A percentile compares a stretch with the other conserved stretches of the same genome.
phyloP scores from a whole-genome alignment of 2,329 filamentous ascomycete genomes.

The Beauveria pseudobassiana region DNA sequence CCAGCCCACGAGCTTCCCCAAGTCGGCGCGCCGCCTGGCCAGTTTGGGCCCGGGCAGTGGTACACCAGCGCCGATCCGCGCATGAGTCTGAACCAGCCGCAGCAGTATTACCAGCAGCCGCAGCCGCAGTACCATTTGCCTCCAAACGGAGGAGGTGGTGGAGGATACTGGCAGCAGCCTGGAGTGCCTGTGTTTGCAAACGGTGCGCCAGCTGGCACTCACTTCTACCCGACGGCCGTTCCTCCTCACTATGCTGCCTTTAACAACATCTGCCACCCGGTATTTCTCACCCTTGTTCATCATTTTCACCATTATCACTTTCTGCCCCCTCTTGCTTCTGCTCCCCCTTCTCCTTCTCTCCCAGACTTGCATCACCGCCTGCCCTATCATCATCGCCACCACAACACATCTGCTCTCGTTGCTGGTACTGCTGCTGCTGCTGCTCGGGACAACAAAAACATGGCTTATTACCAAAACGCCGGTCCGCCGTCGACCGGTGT shows the following conservation, averaged over 20 bases:
- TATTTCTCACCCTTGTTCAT: slow-evolving; percentile 6
- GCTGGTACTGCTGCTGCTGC: slow-evolving; percentile 14
- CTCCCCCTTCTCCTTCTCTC: neutral
- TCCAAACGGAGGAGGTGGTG: slow-evolving; percentile 1
- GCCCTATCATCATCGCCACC: slow-evolving; percentile 11
- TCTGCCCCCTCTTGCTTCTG: neutral
- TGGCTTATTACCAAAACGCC: slow-evolving; percentile 36
- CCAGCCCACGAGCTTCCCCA: slow-evolving; percentile 10
- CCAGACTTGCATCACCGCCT: neutral
- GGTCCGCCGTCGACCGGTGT: slow-evolving; percentile 35
- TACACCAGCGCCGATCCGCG: slow-evolving; percentile 9
- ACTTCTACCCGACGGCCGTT: slow-evolving; percentile 3
- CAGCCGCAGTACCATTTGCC: slow-evolving; percentile 1
- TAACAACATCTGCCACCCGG: slow-evolving; percentile 9
- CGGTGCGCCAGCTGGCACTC: slow-evolving; percentile 8
- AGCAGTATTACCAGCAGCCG: slow-evolving; percentile 1
- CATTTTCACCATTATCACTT: neutral
- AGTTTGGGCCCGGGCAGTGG: slow-evolving; percentile 9
- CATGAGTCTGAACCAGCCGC: slow-evolving; percentile 4
- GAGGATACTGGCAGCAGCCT: neutral
- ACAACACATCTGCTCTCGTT: slow-evolving; percentile 12
- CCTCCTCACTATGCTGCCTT: slow-evolving; percentile 11
- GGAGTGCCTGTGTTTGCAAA: slow-evolving; percentile 8
- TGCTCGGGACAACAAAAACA: slow-evolving; percentile 14
- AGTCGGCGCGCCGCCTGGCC: slow-evolving; percentile 8